Conservation (phyloP, 176 grass and related monocot genomes). For the Melocanna baccifera region DNA sequence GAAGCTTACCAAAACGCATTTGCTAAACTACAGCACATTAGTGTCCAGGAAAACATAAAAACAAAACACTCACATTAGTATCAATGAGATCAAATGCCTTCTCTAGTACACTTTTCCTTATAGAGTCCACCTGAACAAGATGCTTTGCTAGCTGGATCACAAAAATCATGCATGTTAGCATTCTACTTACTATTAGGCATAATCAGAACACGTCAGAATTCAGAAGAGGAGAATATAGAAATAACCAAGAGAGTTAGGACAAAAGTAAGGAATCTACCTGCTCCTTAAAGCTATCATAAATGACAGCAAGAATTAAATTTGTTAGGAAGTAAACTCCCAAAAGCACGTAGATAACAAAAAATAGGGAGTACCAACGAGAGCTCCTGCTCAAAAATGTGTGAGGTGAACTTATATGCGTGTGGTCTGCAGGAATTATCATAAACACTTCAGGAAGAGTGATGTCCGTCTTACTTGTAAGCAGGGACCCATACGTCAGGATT, state of each 20-base stretch:
- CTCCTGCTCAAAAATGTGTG: slow-evolving; percentile 57
- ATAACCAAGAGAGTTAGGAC: slow-evolving; percentile 3
- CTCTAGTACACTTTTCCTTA: slow-evolving; percentile 72
- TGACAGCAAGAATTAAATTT: slow-evolving; percentile 97
- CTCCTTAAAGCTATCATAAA: slow-evolving; percentile 89
- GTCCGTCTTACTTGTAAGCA: slow-evolving; percentile 86
- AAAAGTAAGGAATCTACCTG: slow-evolving; percentile 52
- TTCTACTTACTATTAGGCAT: slow-evolving; percentile 19
- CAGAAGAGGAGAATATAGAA: slow-evolving; percentile 7
- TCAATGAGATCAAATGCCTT: slow-evolving; percentile 95
- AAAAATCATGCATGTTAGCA: slow-evolving; percentile 30
- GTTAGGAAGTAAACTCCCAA: slow-evolving; percentile 98
- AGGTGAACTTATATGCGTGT: slow-evolving; percentile 22
- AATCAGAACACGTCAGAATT: slow-evolving; percentile 26
- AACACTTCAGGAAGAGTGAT: slow-evolving; percentile 35
- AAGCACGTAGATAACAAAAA: slow-evolving; percentile 88
- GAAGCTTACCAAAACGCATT: neutral
- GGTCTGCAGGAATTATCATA: slow-evolving; percentile 29
- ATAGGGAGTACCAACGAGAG: slow-evolving; percentile 83
- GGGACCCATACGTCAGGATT: slow-evolving; percentile 99
- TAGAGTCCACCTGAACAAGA: slow-evolving; percentile 65
- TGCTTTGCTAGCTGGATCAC: slow-evolving; percentile 80
- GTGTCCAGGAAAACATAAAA: slow-evolving; percentile 23
- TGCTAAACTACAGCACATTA: neutral
- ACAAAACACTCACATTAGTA: slow-evolving; percentile 56